Percentiles rank a stretch among this genome's conserved stretches.
phyloP scores from a whole-genome alignment of 495 filamentous ascomycete genomes.

The Aspergillus conjunctus region DNA sequence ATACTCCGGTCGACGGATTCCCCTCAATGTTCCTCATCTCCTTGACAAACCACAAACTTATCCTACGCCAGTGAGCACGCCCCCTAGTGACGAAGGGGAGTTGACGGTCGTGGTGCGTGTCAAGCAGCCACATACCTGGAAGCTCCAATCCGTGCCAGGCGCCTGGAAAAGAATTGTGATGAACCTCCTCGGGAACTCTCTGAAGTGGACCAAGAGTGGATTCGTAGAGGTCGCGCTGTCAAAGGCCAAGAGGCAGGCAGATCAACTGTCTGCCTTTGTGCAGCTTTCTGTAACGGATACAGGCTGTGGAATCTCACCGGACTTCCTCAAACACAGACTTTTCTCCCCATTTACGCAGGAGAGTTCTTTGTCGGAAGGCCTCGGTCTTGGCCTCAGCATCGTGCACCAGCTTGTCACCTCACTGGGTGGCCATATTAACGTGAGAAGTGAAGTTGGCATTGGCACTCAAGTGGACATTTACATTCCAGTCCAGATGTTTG shows the following conservation, averaged over 20 bases:
- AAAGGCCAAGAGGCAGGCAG: conserved; percentile 29
- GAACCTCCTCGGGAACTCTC: conserved; percentile 72
- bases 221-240: conserved; percentile 59
- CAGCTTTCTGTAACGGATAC: conserved; percentile 63
- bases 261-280: conserved; percentile 25
- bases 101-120: conserved; percentile 57
- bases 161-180: conserved; percentile 67
- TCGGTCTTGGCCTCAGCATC: conserved; percentile 70
- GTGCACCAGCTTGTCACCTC: conserved; percentile 64
- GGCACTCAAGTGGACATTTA: conserved; percentile 63
- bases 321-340: conserved; percentile 64
- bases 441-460: conserved; percentile 56
- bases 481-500: conserved; percentile 45
- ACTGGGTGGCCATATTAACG: conserved; percentile 60
- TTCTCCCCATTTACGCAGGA: conserved; percentile 76
- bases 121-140: conserved; percentile 51
- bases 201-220: conserved; percentile 66
- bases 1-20: conserved; percentile 47
- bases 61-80: neutral
- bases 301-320: conserved; percentile 65
- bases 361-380: conserved; percentile 62
- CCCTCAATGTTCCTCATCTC: conserved; percentile 4
- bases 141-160: conserved; percentile 60
- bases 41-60: neutral
- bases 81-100: neutral